Base-by-base conservation (phyloP, 176 grass and related monocot species). In the Poa annua region DNA sequence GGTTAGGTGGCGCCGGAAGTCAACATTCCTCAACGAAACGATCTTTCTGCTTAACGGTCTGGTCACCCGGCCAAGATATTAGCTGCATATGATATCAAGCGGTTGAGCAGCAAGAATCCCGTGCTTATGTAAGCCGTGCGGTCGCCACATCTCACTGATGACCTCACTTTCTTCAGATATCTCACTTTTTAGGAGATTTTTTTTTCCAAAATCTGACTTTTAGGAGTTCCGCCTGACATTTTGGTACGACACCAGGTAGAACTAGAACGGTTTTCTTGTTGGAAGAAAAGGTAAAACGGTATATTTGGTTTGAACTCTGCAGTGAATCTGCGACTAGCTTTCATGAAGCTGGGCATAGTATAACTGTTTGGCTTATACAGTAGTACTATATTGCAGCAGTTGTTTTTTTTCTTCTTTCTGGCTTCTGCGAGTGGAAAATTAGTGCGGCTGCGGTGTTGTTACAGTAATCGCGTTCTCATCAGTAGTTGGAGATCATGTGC, bases 21-120 rank as follows among this genome's bases (percentile, higher is more conserved):
- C 86, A 84, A 74, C 72, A 49, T 39, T 17, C 33, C 65, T 25
- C 34, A 7, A 35, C 21, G 15, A 38, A 79, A 74, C 57, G 26
- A 83, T 86, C 74, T 90, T 86, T 86, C 48, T 50, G 84, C 47
- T 86, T 33, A 57, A 74, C 81, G 56, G 63, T 55, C 48, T 73
- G 45, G 32, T 19, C 24, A 4, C n/a, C n/a, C n/a, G n/a, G 25
- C 41, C 57, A 68, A 80, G 19, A 80, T 34, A 66, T 35, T 29
- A 62, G 21, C 42, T 66, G 61, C 17, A 9, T 2, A 63, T 64
- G 11, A 9, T 3, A 63, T 64, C 22, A 35, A 22, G 72, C 26
- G 2, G 88, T 86, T 83, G 79, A 60, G 84, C 74, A 59, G 34
- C 80, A 83, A 33, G 84, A 33, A 68, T n/a, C 66, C 56, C 79